phyloP scores from a whole-genome alignment of 208 protist species.

The Leishmania tarentolae region DNA sequence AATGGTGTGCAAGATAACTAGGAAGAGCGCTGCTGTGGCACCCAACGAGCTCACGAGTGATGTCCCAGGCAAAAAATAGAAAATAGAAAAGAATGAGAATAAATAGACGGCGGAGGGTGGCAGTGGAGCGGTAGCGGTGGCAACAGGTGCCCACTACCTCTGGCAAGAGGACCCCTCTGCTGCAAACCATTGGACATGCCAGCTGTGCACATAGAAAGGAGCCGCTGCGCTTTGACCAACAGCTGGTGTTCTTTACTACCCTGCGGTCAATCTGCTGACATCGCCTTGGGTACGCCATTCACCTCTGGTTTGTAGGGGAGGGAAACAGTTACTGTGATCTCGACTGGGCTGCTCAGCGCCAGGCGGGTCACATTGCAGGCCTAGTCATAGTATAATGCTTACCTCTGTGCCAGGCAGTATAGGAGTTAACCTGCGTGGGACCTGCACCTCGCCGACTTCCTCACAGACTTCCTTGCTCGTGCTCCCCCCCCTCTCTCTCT shows the following conservation, averaged over 20 bases:
- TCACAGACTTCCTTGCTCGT: background rate
- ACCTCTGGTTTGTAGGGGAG: background rate
- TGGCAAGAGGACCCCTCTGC: background rate
- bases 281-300: background rate
- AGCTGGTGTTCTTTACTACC: background rate
- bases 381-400: background rate
- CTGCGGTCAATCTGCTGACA: background rate
- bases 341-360: background rate
- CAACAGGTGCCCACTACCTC: background rate
- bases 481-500: no score
- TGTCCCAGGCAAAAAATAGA: background rate
- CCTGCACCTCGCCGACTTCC: background rate
- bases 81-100: background rate
- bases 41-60: background rate
- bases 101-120: background rate
- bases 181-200: background rate
- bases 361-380: background rate
- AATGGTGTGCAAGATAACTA: background rate
- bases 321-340: background rate
- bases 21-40: background rate
- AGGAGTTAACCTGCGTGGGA: background rate
- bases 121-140: background rate
- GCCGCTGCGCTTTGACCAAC: background rate
- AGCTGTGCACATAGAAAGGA: background rate
- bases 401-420: background rate